Conservation (phyloP, 495 filamentous ascomycete genomes). For the Aspergillus biplanus region DNA sequence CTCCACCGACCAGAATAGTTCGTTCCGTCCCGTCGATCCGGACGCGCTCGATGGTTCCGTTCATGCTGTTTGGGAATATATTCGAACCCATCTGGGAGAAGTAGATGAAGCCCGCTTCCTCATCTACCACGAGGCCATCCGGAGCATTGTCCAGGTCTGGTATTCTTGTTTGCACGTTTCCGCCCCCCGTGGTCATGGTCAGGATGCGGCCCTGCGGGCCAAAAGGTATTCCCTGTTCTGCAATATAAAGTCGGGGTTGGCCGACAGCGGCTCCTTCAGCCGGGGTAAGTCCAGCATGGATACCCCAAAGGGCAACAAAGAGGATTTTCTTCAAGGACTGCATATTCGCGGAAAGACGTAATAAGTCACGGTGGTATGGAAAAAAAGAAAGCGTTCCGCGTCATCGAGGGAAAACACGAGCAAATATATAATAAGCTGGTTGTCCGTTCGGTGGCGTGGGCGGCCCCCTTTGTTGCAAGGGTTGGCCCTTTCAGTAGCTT, state of each 20-base stretch:
- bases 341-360: background rate
- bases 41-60: background rate
- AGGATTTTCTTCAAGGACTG: background rate
- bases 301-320: background rate
- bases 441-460: background rate
- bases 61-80: background rate
- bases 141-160: background rate
- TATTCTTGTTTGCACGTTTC: background rate
- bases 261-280: background rate
- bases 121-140: background rate
- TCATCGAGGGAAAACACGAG: too few species aligned
- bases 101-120: constrained; percentile 1
- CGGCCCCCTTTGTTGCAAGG: too few species aligned
- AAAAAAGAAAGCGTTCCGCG: background rate
- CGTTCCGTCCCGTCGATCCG: background rate
- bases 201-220: background rate
- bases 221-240: background rate
- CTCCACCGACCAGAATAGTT: background rate
- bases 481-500: too few species aligned
- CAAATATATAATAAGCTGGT: background rate
- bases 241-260: background rate
- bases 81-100: background rate
- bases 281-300: background rate
- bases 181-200: background rate
- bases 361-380: background rate